Base-by-base conservation (phyloP, 345 rosid species). In the Citrus hindsii region DNA sequence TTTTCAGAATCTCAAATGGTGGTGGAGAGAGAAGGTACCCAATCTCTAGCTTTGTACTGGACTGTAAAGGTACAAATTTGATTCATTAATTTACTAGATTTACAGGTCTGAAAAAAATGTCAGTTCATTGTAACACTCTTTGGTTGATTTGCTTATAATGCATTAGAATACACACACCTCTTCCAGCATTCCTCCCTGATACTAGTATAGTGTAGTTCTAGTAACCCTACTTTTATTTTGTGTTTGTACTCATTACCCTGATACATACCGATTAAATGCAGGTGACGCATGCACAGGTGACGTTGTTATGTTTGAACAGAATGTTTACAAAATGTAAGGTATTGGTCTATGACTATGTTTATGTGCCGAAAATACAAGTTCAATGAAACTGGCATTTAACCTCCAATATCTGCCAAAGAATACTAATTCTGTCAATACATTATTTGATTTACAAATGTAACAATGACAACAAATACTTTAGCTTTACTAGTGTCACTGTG, bases 251-350 rank as follows among this genome's bases (percentile, higher is more conserved):
- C 56, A 4, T 42, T 13, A 51, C 56, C 0, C 40, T 55, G 62
- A 72, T 9, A 76, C 28, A 7, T 65, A 63, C 61, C 14, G 51
- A 71, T 62, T 73, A 71, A 59, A 51, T 86, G 82, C 88, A 89
- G 94, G 94, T 46, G 92, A 89, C 77, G 91, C 92, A 7, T 90
- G 92, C 81, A 80, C 68, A 4, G 90, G 91, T 2, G 94, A 89
- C 67, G 79, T 90, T 40, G 92, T 90, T 16, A 84, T 90, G 86
- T 86, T 90, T 69, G 81, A 86, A 61, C 94, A 90, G 82, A 90
- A 90, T 79, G 92, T 90, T 68, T 89, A 89, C 79, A 87, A 89
- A 60, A 84, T 22, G 92, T 87, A 81, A 81, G 89, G 40, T 38
- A 70, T 67, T 32, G 56, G 28, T 46, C 16, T 2, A 0, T 3